Conservation (phyloP, 2,329 filamentous ascomycete species). For the Trichoderma lentiforme region DNA sequence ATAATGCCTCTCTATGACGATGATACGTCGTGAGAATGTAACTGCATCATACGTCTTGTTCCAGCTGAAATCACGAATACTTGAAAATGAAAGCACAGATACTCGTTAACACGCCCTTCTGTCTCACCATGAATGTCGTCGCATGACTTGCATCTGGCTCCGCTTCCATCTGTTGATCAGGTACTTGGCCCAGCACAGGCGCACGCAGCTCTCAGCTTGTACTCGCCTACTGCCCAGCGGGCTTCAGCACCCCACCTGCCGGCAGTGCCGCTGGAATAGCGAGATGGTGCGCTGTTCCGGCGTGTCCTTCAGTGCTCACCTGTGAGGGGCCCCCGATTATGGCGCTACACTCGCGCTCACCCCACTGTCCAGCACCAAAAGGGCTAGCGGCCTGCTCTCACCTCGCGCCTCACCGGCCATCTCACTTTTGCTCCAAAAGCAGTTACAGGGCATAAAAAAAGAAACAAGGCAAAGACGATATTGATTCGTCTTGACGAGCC, state of each 20-base stretch:
- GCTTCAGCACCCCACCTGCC: constrained; percentile 6
- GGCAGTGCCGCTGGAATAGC: constrained; percentile 1
- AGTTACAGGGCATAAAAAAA: background rate
- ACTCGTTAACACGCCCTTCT: background rate
- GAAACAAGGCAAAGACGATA: background rate
- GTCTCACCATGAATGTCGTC: background rate
- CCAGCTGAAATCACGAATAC: background rate
- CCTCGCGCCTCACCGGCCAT: constrained; percentile 11
- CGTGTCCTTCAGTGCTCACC: constrained; percentile 11
- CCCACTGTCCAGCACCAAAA: background rate
- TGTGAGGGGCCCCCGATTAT: background rate
- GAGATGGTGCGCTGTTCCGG: background rate
- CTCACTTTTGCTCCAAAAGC: background rate
- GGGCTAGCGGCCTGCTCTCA: constrained; percentile 1
- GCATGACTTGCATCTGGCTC: background rate
- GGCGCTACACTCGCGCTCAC: background rate
- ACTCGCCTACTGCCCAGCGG: background rate
- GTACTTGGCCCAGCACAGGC: background rate
- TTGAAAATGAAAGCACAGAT: background rate
- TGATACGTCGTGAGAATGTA: background rate
- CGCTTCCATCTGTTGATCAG: background rate
- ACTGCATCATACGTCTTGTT: background rate
- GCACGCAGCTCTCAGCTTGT: background rate
- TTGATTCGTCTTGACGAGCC: background rate
- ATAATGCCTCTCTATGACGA: background rate